A percentile compares a stretch with the other conserved stretches of the same genome.
phyloP scores from a whole-genome alignment of 2,329 filamentous ascomycete genomes.

The Neocatenulostroma microsporum region DNA sequence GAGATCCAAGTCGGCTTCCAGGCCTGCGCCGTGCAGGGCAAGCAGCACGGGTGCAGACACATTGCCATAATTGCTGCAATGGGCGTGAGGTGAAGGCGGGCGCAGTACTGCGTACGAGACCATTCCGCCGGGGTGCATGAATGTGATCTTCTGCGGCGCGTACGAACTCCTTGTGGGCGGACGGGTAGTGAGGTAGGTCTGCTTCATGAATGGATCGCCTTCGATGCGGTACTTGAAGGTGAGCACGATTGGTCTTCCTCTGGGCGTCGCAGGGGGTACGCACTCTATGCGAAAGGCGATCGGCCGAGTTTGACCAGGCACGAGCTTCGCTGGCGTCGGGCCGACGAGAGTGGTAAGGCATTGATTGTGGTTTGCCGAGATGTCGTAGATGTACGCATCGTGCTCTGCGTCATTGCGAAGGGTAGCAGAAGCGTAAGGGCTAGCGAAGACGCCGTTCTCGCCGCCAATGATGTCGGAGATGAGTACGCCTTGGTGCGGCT shows the following conservation, averaged over 20 bases:
- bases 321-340: constrained; percentile 13
- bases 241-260: constrained; percentile 6
- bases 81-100: constrained; percentile 41
- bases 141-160: constrained; percentile 48
- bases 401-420: constrained; percentile 37
- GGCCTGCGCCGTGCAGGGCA: constrained; percentile 49
- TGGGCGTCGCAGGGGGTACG: constrained; percentile 9
- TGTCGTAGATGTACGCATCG: constrained; percentile 14
- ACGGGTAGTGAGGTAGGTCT: background rate
- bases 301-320: constrained; percentile 37
- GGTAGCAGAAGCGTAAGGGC: constrained; percentile 41
- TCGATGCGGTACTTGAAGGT: constrained; percentile 14
- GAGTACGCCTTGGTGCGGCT: constrained; percentile 28
- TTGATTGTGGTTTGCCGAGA: constrained; percentile 12
- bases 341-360: constrained; percentile 14
- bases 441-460: constrained; percentile 38
- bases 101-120: constrained; percentile 52
- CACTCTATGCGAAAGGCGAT: constrained; percentile 32
- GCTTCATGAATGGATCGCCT: constrained; percentile 4
- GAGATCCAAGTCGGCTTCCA: constrained; percentile 45
- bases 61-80: constrained; percentile 13
- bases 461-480: constrained; percentile 44
- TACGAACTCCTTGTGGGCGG: constrained; percentile 19
- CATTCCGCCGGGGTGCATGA: constrained; percentile 45
- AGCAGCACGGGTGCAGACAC: constrained; percentile 42